phyloP scores from a whole-genome alignment of 1,284 basidiomycete genomes.

The Ustilago crameri region DNA sequence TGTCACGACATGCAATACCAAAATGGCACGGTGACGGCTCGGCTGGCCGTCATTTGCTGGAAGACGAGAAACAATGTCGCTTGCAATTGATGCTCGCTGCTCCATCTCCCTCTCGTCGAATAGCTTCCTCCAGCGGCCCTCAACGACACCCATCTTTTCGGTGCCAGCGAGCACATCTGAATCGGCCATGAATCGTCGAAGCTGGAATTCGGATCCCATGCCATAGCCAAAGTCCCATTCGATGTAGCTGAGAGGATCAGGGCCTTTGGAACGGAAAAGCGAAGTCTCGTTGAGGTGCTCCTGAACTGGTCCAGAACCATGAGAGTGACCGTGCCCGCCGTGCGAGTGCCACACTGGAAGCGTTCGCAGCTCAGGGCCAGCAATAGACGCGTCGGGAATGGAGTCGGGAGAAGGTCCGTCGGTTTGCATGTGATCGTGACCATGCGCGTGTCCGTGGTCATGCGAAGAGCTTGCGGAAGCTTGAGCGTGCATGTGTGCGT shows the following conservation, averaged over 20 bases:
- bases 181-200: slow-evolving; percentile 49
- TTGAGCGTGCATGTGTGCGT: background rate
- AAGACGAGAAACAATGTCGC: slow-evolving; percentile 42
- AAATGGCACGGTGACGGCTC: slow-evolving; percentile 39
- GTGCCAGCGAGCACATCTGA: slow-evolving; percentile 33
- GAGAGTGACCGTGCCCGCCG: slow-evolving; percentile 42
- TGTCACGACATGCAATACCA: slow-evolving; percentile 41
- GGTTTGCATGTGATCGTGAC: slow-evolving; percentile 2
- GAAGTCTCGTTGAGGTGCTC: slow-evolving; percentile 57
- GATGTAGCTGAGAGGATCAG: slow-evolving; percentile 65
- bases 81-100: slow-evolving; percentile 33
- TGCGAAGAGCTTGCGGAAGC: background rate
- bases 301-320: slow-evolving; percentile 35
- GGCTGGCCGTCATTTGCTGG: slow-evolving; percentile 22
- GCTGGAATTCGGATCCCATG: slow-evolving; percentile 36
- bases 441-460: slow-evolving; percentile 1
- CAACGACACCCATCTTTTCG: slow-evolving; percentile 55
- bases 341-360: slow-evolving; percentile 32
- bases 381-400: slow-evolving; percentile 13
- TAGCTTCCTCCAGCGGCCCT: slow-evolving; percentile 61
- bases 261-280: slow-evolving; percentile 58
- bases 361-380: slow-evolving; percentile 15
- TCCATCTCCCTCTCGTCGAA: slow-evolving; percentile 45
- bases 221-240: slow-evolving; percentile 64
- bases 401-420: slow-evolving; percentile 20